Evolutionary conservation across 2,329 filamentous ascomycete species (phyloP).

Genomic region (Fusarium annulatum): DNA sequence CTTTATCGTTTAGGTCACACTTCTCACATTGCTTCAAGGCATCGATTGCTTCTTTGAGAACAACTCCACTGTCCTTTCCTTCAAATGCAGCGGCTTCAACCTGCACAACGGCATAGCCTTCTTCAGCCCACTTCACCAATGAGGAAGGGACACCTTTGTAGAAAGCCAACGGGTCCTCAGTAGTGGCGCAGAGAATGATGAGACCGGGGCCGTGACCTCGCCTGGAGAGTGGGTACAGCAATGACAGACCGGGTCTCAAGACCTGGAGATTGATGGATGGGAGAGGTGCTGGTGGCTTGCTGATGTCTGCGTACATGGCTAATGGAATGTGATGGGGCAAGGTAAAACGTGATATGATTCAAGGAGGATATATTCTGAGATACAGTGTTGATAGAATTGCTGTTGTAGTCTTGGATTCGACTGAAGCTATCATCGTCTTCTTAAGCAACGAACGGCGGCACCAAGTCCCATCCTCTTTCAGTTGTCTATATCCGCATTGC

Average conservation of each 20-base stretch:
- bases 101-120: slow-evolving; percentile 70
- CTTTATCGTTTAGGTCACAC: slow-evolving; percentile 48
- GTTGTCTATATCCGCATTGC: background rate
- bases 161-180: slow-evolving; percentile 33
- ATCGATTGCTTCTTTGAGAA: slow-evolving; percentile 37
- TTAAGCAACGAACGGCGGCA: background rate
- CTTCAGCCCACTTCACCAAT: slow-evolving; percentile 76
- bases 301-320: slow-evolving; percentile 42
- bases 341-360: background rate
- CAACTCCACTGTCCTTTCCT: slow-evolving; percentile 14
- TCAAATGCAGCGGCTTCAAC: slow-evolving; percentile 1
- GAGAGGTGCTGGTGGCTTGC: slow-evolving; percentile 37
- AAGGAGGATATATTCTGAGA: fast-evolving
- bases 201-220: slow-evolving; percentile 53
- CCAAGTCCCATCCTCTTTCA: background rate
- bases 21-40: slow-evolving; percentile 38
- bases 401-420: background rate
- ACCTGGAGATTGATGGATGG: slow-evolving; percentile 31
- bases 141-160: slow-evolving; percentile 61
- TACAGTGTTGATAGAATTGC: background rate
- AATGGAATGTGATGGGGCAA: background rate
- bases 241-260: slow-evolving; percentile 36
- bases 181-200: slow-evolving; percentile 45
- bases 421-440: background rate
- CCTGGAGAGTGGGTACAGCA: slow-evolving; percentile 51